Conservation (phyloP, 257 asterid species). For the Fraxinus anomala region DNA sequence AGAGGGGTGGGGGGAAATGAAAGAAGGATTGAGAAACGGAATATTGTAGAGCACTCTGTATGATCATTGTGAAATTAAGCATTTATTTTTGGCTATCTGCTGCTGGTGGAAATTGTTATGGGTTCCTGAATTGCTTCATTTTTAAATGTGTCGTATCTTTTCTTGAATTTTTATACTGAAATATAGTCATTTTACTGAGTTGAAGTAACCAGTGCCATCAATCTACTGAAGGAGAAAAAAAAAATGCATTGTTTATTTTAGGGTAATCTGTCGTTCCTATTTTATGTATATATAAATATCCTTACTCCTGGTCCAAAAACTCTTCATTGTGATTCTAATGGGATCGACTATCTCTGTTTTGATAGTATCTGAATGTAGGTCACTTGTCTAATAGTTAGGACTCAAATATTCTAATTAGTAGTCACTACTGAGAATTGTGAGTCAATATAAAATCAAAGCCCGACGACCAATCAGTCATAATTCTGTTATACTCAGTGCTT, state of each 20-base stretch:
- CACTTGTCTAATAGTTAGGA: background rate
- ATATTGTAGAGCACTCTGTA: conserved; percentile 8
- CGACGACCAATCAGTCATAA: background rate
- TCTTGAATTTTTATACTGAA: background rate
- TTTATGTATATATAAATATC: background rate
- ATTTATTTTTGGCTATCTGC: conserved; percentile 2
- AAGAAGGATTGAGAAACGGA: background rate
- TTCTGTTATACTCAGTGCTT: background rate
- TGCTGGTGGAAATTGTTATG: background rate
- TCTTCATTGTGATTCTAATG: background rate
- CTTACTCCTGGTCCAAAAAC: background rate
- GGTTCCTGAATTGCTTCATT: background rate
- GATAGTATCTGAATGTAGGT: background rate
- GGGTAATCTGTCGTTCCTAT: background rate
- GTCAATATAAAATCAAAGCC: background rate
- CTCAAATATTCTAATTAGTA: background rate
- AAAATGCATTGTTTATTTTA: background rate
- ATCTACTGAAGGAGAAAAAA: background rate
- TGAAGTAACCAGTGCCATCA: background rate
- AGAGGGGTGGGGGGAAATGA: background rate
- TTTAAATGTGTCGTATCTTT: background rate
- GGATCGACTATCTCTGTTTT: background rate
- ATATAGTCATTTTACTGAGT: background rate
- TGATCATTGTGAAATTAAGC: conserved; percentile 9
- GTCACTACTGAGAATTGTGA: conserved; percentile 9